Evolutionary conservation across 495 filamentous ascomycete species (phyloP).

Genomic region (Stereocaulon alpinum): DNA sequence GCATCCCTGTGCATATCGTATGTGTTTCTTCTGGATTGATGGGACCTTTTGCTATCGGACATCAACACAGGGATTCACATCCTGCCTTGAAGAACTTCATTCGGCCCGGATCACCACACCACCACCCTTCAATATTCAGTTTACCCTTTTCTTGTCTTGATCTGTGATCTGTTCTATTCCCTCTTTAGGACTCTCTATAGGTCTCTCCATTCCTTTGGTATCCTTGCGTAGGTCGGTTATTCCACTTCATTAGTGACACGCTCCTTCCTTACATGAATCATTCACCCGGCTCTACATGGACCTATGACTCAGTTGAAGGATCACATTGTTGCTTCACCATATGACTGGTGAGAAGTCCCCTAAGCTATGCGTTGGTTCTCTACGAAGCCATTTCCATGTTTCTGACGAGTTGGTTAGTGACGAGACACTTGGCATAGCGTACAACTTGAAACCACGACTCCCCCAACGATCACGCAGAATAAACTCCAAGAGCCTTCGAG

Average conservation of each 20-base stretch:
- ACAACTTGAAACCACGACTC: neutral
- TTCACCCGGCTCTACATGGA: neutral
- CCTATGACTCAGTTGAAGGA: constrained; percentile 8
- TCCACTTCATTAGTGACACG: neutral
- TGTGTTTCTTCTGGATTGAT: neutral
- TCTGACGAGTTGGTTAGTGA: neutral
- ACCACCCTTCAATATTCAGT: neutral
- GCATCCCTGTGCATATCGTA: neutral
- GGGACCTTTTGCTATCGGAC: neutral
- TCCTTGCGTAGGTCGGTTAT: neutral
- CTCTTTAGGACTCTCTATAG: neutral
- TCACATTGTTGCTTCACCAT: constrained; percentile 7
- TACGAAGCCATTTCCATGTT: neutral
- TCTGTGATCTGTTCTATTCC: neutral
- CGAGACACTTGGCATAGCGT: neutral
- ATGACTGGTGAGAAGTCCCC: neutral
- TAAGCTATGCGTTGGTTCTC: neutral
- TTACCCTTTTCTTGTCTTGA: neutral
- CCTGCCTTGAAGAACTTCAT: too few species aligned
- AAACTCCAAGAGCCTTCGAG: neutral
- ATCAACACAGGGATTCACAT: neutral
- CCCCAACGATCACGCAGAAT: neutral
- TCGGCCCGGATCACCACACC: neutral
- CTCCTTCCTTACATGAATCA: neutral
- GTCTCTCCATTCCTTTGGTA: neutral